These are phyloP conservation scores for Taphrina sp. DNA, from an alignment of 1,139 yeast genomes.

Conservation along the genomic window DNA sequence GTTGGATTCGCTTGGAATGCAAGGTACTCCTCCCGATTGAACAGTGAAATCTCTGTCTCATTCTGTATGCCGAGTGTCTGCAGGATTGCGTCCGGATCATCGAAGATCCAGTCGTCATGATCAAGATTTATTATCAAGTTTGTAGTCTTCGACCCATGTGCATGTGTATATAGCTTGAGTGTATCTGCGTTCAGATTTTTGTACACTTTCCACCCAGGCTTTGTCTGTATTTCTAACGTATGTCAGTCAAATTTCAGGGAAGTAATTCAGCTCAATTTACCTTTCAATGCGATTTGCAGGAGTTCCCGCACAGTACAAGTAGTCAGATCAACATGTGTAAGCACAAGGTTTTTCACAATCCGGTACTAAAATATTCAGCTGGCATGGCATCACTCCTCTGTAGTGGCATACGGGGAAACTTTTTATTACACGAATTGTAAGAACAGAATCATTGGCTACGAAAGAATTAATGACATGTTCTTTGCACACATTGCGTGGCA, in stretches of 20 bases:
- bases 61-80: conserved; percentile 49
- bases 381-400: too few relatives aligned
- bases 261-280: conserved; percentile 34
- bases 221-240: conserved; percentile 31
- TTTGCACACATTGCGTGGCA: too few relatives aligned
- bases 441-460: conserved; percentile 69
- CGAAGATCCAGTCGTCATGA: conserved; percentile 67
- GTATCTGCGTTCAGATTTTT: conserved; percentile 26
- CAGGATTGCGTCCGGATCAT: conserved; percentile 50
- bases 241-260: conserved; percentile 44
- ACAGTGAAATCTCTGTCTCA: conserved; percentile 86
- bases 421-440: conserved; percentile 82
- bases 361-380: too few relatives aligned
- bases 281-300: conserved; percentile 46
- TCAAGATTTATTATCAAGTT: conserved; percentile 88
- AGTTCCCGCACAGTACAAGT: conserved; percentile 65
- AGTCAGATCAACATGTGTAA: conserved; percentile 69
- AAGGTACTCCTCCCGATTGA: conserved; percentile 63
- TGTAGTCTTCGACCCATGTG: conserved; percentile 83
- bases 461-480: too few relatives aligned
- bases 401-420: conserved; percentile 63
- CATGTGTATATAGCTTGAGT: conserved; percentile 83
- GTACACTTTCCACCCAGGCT: conserved; percentile 28
- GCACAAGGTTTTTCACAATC: conserved; percentile 76
- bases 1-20: conserved; percentile 76